Evolutionary conservation across 2,329 filamentous ascomycete species (phyloP).

Genomic region (Diplodia mutila): DNA sequence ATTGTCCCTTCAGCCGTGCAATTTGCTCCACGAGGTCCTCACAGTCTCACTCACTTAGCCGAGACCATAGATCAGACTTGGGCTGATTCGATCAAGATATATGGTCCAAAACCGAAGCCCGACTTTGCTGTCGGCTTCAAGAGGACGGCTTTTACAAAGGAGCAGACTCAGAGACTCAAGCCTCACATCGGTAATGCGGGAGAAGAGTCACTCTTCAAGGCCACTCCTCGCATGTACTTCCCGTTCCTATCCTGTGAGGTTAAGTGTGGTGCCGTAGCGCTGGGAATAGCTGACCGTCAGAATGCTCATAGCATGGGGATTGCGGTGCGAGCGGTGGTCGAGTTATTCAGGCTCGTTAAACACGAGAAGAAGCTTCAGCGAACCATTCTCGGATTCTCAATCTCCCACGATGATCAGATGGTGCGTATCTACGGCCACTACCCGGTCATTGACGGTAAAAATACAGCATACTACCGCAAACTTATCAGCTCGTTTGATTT

Average conservation of each 20-base stretch:
- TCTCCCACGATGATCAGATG: slow-evolving; percentile 16
- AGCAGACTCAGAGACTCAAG: slow-evolving; percentile 48
- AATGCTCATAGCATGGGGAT: slow-evolving; percentile 29
- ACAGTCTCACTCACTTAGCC: slow-evolving; percentile 33
- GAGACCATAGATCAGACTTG: slow-evolving; percentile 52
- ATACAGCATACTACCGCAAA: slow-evolving; percentile 24
- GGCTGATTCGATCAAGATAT: slow-evolving; percentile 45
- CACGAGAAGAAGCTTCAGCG: background rate
- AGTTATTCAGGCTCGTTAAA: slow-evolving; percentile 2
- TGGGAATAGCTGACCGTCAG: slow-evolving; percentile 32
- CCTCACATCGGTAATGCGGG: background rate
- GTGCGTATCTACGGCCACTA: slow-evolving; percentile 26
- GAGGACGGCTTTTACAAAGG: slow-evolving; percentile 42
- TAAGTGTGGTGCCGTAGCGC: slow-evolving; percentile 28
- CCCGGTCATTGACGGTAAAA: slow-evolving; percentile 12
- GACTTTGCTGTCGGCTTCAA: slow-evolving; percentile 1
- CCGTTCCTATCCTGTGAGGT: slow-evolving; percentile 32
- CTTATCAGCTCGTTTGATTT: slow-evolving; percentile 20
- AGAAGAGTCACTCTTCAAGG: slow-evolving; percentile 28
- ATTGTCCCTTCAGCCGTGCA: slow-evolving; percentile 20
- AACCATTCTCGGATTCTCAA: background rate
- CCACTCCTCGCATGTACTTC: slow-evolving; percentile 31
- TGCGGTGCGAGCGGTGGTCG: background rate
- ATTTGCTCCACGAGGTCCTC: background rate
- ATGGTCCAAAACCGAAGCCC: background rate